Base-by-base conservation (phyloP, 306 rosid genomes). In the Acmispon strigosus region DNA sequence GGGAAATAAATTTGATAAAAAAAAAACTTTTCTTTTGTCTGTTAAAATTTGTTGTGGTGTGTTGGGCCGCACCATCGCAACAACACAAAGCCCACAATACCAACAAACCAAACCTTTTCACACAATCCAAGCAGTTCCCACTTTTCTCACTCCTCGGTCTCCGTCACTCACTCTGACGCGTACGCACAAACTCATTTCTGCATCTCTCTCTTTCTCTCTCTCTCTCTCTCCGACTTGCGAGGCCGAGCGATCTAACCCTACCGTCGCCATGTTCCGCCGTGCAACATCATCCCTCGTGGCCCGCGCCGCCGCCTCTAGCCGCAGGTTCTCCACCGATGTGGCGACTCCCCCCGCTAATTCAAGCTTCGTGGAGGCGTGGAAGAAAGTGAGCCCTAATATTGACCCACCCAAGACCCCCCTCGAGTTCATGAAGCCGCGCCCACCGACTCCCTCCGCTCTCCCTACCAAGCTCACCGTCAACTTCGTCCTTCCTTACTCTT, bases 391-490 rank as follows among this genome's bases (percentile, higher is more conserved):
- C 62, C 96, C 98, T 0, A 80, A 73, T 72, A 36, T 86, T 0
- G 99, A 95, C 0, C 96, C 99, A 8, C 97, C 99, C 0, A 80
- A 78, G 78, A 89, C 99, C 8, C 99, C 99, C 1, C 13, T 82
- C 20, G 14, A 84, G 8, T 95, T 78, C 78, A 78, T 95, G 90
- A 16, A 78, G 79, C 87, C 91, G 60, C 97, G 99, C 3, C 96
- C 99, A 0, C 61, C 89, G 0, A 61, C 62, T 12, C 99, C 97
- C 2, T 55, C 91, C 7, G 19, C 96, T 16, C 81, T 91, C 67
- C 99, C 97, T 4, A 1, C 86, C 36, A 95, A 95, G 82, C 96
- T 95, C 82, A 95, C 96, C 5, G 90, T 95, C 76, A 95, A 95
- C 76, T 95, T 95, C 16, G 97, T 91, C 7, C 96, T 95, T 5